These are phyloP conservation scores for Rosellinia necatrix DNA, from an alignment of 2,329 filamentous ascomycete genomes.

Conservation along the genomic window DNA sequence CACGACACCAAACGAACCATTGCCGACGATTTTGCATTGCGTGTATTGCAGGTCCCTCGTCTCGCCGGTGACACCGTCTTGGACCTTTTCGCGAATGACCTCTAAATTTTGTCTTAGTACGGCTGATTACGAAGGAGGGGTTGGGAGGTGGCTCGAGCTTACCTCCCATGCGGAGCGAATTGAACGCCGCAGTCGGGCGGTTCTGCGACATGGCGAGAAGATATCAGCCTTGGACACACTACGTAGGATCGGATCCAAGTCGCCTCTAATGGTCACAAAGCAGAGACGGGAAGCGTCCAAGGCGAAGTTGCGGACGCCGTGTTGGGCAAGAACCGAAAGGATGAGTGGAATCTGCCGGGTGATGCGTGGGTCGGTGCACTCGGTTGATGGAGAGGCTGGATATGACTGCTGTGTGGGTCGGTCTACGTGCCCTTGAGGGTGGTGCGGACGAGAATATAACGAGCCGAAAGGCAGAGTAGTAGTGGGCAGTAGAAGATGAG, in stretches of 20 bases:
- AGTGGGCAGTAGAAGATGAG: slow-evolving; percentile 13
- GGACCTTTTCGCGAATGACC: slow-evolving; percentile 97
- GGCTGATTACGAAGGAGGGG: slow-evolving; percentile 20
- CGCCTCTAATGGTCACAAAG: slow-evolving; percentile 37
- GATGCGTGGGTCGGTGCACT: slow-evolving; percentile 26
- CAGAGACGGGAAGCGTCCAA: slow-evolving; percentile 30
- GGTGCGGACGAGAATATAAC: slow-evolving; percentile 16
- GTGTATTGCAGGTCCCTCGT: slow-evolving; percentile 97
- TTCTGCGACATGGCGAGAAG: slow-evolving; percentile 42
- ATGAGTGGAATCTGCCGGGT: slow-evolving; percentile 24
- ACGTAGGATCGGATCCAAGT: slow-evolving; percentile 29
- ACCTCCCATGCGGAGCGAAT: slow-evolving; percentile 94
- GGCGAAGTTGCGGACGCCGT: slow-evolving; percentile 37
- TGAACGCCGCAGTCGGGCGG: slow-evolving; percentile 80
- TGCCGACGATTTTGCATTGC: slow-evolving; percentile 99
- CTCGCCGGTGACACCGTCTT: slow-evolving; percentile 96
- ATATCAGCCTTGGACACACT: slow-evolving; percentile 35
- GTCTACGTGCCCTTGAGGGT: slow-evolving; percentile 23
- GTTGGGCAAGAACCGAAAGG: slow-evolving; percentile 38
- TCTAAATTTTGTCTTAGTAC: slow-evolving; percentile 59
- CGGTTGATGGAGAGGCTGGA: slow-evolving; percentile 25
- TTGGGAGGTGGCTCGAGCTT: slow-evolving; percentile 51
- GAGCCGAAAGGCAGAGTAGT: slow-evolving; percentile 11
- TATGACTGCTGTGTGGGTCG: slow-evolving; percentile 23
- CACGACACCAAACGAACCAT: slow-evolving; percentile 97